phyloP scores from a whole-genome alignment of 768 basidiomycete species.

The Arthromyces matolae region DNA sequence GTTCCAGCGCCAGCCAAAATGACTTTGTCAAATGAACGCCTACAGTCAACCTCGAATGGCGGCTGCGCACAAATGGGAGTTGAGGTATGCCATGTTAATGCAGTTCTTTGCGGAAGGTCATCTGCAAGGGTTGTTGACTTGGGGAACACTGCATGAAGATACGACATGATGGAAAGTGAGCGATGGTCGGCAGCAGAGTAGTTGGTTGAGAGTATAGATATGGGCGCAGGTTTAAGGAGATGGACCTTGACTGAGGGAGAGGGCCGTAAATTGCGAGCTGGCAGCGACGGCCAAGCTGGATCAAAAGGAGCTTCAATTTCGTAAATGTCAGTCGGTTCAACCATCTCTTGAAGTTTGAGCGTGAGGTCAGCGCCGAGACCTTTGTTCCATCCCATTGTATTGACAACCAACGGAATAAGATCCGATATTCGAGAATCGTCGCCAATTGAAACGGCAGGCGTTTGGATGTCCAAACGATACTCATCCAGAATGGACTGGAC shows the following conservation, averaged over 20 bases:
- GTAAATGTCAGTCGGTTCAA: constrained; percentile 60
- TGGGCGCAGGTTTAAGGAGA: constrained; percentile 41
- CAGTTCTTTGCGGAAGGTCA: constrained; percentile 32
- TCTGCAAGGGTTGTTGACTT: constrained; percentile 9
- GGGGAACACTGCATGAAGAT: constrained; percentile 59
- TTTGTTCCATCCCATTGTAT: constrained; percentile 97
- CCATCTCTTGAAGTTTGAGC: constrained; percentile 60
- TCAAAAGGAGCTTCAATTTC: constrained; percentile 37
- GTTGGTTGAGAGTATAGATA: constrained; percentile 39
- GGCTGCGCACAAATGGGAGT: constrained; percentile 62
- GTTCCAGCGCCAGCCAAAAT: constrained; percentile 68
- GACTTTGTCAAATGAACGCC: constrained; percentile 55
- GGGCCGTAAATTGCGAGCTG: not conserved
- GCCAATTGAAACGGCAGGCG: constrained; percentile 27
- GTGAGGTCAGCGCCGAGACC: constrained; percentile 86
- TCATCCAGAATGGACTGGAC: constrained; percentile 63
- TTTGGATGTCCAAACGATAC: constrained; percentile 68
- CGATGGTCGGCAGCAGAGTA: constrained; percentile 68
- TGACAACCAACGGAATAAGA: constrained; percentile 79
- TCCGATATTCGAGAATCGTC: constrained; percentile 43
- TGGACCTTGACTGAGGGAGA: constrained; percentile 28
- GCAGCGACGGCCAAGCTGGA: constrained; percentile 15
- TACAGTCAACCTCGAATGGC: constrained; percentile 71
- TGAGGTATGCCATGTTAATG: constrained; percentile 59
- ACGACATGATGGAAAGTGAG: constrained; percentile 66